A percentile compares a stretch with the other conserved stretches of the same genome.
Evolutionary conservation across 148 eudicot species (phyloP).

Genomic region (Silene latifolia): DNA sequence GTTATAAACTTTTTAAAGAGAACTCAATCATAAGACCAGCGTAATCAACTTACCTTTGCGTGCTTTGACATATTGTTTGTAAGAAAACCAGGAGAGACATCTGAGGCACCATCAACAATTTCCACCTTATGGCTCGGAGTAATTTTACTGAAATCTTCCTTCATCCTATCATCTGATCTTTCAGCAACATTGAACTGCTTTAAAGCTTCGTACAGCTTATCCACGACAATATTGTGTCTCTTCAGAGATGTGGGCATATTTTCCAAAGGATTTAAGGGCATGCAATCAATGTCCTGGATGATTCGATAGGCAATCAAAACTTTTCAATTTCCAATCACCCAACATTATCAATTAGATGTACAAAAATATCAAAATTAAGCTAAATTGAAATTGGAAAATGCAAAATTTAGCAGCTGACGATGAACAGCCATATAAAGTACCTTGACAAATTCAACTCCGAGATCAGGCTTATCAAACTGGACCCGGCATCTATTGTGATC

Average conservation of each 20-base stretch:
- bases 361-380: not conserved
- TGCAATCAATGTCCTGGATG: constrained; percentile 95
- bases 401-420: not conserved
- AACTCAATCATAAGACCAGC: constrained; percentile 2
- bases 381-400: not conserved
- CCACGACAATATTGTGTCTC: constrained; percentile 41
- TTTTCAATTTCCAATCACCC: constrained; percentile 2
- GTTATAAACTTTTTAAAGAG: not conserved
- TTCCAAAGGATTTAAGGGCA: constrained; percentile 78
- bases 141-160: constrained; percentile 45
- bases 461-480: constrained; percentile 93
- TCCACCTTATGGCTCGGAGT: constrained; percentile 43
- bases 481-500: constrained; percentile 82
- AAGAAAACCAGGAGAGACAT: constrained; percentile 42
- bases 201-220: constrained; percentile 59
- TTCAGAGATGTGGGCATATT: constrained; percentile 73
- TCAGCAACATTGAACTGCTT: constrained; percentile 53
- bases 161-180: constrained; percentile 39
- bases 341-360: not conserved
- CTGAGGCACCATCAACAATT: constrained; percentile 32
- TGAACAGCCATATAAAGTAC: constrained; percentile 35
- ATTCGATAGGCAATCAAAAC: constrained; percentile 2
- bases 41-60: constrained; percentile 47
- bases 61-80: constrained; percentile 47
- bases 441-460: constrained; percentile 97